Evolutionary conservation across 306 rosid species (phyloP).

Genomic region (Cicer yamashitae): DNA sequence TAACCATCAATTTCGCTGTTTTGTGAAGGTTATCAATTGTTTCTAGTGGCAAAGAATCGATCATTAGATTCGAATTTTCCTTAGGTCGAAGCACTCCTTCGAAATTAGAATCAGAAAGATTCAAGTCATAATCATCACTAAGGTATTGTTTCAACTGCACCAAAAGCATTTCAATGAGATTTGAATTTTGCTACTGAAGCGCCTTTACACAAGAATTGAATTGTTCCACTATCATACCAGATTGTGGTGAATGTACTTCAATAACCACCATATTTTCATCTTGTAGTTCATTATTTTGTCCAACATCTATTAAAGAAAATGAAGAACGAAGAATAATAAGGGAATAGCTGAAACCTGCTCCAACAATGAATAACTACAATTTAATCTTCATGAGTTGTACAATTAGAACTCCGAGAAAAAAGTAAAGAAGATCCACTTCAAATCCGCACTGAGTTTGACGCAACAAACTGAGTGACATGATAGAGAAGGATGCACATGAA

Average conservation of each 20-base stretch:
- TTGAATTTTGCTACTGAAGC: too few species aligned
- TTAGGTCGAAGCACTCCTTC: too few species aligned
- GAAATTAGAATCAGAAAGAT: constrained; percentile 46
- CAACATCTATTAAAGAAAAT: too few species aligned
- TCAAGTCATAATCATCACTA: not conserved
- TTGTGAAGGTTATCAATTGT: constrained; percentile 67
- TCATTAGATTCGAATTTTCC: constrained; percentile 11
- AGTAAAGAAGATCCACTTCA: constrained; percentile 26
- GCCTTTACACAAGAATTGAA: too few species aligned
- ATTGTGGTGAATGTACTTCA: too few species aligned
- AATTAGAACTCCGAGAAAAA: constrained; percentile 1
- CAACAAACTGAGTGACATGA: constrained; percentile 24
- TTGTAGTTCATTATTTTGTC: too few species aligned
- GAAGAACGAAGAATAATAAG: constrained; percentile 27
- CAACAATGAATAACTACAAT: not conserved
- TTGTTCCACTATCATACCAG: too few species aligned
- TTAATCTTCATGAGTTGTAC: constrained; percentile 38
- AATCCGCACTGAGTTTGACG: constrained; percentile 22
- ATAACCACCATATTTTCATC: too few species aligned
- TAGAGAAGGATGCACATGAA: constrained; percentile 33
- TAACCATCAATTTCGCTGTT: constrained; percentile 64
- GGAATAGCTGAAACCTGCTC: constrained; percentile 2
- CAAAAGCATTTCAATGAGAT: not conserved
- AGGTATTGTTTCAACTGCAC: not conserved
- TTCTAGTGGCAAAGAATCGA: constrained; percentile 64